Conservation (phyloP, 2,329 filamentous ascomycete species). For the Penicillium paneum region DNA sequence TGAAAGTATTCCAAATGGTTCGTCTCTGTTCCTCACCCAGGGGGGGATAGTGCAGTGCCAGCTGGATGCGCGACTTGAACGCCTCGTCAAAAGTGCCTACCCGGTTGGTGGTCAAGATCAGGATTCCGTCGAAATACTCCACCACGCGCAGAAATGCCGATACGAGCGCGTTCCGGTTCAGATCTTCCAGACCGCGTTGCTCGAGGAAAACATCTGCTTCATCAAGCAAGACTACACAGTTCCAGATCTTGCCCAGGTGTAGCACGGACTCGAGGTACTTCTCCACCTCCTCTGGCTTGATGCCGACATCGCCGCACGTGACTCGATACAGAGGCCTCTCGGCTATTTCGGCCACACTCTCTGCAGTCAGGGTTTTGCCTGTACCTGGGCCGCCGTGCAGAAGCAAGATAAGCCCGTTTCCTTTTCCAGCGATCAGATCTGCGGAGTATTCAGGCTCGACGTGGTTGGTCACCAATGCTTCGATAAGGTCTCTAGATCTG, state of each 20-base stretch:
- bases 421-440: constrained; percentile 19
- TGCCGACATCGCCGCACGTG: constrained; percentile 6
- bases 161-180: constrained; percentile 22
- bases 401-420: constrained; percentile 18
- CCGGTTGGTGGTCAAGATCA: constrained; percentile 23
- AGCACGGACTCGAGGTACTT: constrained; percentile 18
- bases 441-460: neutral
- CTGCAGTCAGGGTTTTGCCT: constrained; percentile 67
- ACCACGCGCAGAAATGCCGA: constrained; percentile 24
- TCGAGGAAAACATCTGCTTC: constrained; percentile 16
- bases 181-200: constrained; percentile 8
- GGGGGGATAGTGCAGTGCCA: constrained; percentile 12
- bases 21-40: constrained; percentile 5
- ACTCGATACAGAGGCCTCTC: constrained; percentile 15
- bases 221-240: constrained; percentile 10
- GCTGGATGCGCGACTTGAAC: constrained; percentile 17
- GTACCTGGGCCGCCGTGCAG: constrained; percentile 44
- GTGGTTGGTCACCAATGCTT: constrained; percentile 13
- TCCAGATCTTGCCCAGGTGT: constrained; percentile 14
- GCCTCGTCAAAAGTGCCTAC: constrained; percentile 12
- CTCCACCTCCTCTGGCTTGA: constrained; percentile 9
- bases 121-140: constrained; percentile 24
- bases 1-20: constrained; percentile 1
- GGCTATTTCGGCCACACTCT: constrained; percentile 59
- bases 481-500: constrained; percentile 7